A percentile compares a stretch with the other conserved stretches of the same genome.
phyloP scores from a whole-genome alignment of 129 eudicot species.

The Flaveria robusta region DNA sequence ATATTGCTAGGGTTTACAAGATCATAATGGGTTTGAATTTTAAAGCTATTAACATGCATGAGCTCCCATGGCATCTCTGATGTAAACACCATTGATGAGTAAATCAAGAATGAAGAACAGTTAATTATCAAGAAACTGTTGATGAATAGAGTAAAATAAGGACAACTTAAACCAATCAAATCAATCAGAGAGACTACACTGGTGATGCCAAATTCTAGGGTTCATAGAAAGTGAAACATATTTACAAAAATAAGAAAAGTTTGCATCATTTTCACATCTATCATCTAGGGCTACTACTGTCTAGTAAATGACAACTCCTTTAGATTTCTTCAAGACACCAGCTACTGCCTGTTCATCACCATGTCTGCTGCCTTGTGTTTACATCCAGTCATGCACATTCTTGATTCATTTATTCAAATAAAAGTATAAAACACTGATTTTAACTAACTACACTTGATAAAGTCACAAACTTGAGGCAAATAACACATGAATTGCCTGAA shows the following conservation, averaged over 20 bases:
- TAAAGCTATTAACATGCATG: conserved; percentile 5
- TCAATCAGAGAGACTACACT: conserved; percentile 39
- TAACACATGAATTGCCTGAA: conserved; percentile 16
- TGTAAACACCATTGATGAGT: background rate
- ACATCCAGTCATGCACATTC: conserved; percentile 25
- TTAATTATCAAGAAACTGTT: conserved; percentile 24
- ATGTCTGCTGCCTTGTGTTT: conserved; percentile 21
- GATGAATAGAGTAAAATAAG: conserved; percentile 35
- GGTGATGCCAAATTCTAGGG: conserved; percentile 41
- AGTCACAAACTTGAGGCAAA: conserved; percentile 2
- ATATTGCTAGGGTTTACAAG: background rate
- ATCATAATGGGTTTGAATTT: background rate
- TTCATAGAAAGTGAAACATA: conserved; percentile 30
- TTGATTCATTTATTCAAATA: background rate
- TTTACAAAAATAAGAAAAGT: background rate
- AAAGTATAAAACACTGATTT: background rate
- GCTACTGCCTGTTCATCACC: conserved; percentile 3
- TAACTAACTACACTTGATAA: background rate
- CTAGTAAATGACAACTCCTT: conserved; percentile 37
- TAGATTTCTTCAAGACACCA: conserved; percentile 30
- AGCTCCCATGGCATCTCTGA: background rate
- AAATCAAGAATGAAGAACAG: conserved; percentile 22
- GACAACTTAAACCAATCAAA: conserved; percentile 40
- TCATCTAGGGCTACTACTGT: conserved; percentile 28
- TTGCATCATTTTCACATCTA: conserved; percentile 42